These are phyloP conservation scores for Botrytis sinoallii DNA, from an alignment of 2,329 filamentous ascomycete species.

Conservation along the genomic window DNA sequence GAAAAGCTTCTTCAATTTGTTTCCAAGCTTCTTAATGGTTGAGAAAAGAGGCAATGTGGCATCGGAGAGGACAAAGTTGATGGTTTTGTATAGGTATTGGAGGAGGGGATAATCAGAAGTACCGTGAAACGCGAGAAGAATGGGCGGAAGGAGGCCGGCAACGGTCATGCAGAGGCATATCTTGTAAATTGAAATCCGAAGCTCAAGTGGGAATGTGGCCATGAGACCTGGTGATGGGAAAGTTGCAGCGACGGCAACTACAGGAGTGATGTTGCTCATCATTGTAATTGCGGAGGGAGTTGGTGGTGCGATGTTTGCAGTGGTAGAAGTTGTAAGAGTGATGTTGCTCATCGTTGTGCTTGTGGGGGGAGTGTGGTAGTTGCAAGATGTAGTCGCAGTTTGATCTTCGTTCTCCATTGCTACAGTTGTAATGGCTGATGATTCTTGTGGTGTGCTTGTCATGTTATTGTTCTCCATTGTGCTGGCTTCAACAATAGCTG, in stretches of 20 bases:
- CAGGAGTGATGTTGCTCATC: too few relatives aligned
- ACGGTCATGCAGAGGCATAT: background rate
- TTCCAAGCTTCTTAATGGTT: background rate
- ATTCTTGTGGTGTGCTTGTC: background rate
- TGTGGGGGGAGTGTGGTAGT: background rate
- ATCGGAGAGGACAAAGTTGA: background rate
- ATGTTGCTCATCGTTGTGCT: background rate
- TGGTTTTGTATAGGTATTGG: background rate
- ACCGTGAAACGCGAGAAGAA: background rate
- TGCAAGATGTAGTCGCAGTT: background rate
- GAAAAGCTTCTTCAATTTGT: background rate
- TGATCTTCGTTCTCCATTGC: background rate
- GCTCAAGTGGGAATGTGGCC: background rate
- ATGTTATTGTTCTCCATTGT: background rate
- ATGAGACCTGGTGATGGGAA: rapidly evolving
- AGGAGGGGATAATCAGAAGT: background rate
- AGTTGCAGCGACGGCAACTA: background rate
- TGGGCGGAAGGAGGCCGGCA: background rate
- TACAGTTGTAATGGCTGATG: background rate
- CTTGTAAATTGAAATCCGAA: background rate
- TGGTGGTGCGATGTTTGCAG: background rate
- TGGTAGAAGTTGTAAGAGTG: background rate
- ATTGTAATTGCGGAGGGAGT: too few relatives aligned
- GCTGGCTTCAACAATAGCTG: background rate
- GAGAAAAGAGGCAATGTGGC: background rate